Evolutionary conservation across 176 grass and related monocot species (phyloP).

Genomic region (Aegilops longissima): DNA sequence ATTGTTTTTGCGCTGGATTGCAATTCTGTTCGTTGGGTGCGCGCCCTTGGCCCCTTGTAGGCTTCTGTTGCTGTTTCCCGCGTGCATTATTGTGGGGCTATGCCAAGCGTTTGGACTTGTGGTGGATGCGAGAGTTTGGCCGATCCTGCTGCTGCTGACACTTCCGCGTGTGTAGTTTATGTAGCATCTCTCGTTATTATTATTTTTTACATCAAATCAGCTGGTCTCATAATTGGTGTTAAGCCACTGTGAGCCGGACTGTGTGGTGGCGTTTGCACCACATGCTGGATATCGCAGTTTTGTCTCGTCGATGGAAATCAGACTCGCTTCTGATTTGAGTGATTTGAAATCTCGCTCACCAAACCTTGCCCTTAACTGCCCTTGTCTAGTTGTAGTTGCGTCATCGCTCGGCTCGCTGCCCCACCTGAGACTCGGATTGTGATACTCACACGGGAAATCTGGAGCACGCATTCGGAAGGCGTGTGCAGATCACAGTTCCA

Average conservation of each 20-base stretch:
- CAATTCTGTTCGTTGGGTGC: neutral
- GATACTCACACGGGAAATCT: neutral
- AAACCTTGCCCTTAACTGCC: neutral
- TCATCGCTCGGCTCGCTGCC: neutral
- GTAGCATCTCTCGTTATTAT: neutral
- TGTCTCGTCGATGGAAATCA: neutral
- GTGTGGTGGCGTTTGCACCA: neutral
- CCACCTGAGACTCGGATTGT: neutral
- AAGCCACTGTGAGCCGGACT: neutral
- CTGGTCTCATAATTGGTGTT: neutral
- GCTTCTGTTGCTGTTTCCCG: neutral
- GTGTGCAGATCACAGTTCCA: neutral
- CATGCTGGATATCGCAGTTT: neutral
- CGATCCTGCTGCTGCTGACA: neutral
- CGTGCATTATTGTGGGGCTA: neutral
- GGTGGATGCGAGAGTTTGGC: neutral
- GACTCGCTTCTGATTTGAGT: neutral
- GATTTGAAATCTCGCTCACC: neutral
- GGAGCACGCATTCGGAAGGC: neutral
- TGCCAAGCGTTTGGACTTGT: neutral
- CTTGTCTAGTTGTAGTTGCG: neutral
- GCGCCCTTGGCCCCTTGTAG: neutral
- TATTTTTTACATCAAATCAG: neutral
- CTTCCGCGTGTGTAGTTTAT: neutral
- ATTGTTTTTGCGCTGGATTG: neutral